Conservation (phyloP, 768 basidiomycete genomes). For the Tephrocybe sp. region DNA sequence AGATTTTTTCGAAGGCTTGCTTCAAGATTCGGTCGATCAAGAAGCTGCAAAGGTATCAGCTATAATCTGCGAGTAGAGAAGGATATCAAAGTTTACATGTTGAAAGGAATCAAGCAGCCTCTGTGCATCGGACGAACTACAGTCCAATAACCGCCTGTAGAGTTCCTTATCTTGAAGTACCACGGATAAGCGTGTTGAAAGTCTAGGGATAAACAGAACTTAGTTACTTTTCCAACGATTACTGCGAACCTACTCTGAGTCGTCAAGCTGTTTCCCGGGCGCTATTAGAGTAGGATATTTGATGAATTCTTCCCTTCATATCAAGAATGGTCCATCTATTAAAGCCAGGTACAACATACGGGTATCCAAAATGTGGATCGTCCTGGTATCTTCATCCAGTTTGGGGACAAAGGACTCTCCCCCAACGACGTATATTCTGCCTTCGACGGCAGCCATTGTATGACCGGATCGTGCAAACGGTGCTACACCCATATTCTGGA, state of each 20-base stretch:
- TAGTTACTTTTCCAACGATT: too few relatives aligned
- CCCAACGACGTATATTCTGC: constrained; percentile 90
- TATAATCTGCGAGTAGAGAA: background rate
- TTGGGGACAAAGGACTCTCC: constrained; percentile 60
- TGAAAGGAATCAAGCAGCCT: background rate
- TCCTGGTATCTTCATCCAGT: too few relatives aligned
- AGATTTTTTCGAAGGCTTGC: background rate
- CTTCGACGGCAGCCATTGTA: constrained; percentile 92
- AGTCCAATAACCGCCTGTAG: background rate
- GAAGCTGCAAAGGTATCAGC: background rate
- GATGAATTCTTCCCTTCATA: too few relatives aligned
- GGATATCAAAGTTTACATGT: background rate
- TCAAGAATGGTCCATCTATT: too few relatives aligned
- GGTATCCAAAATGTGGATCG: too few relatives aligned
- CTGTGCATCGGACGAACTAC: background rate
- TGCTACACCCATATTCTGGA: constrained; percentile 99
- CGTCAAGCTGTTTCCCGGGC: too few relatives aligned
- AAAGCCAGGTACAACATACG: too few relatives aligned
- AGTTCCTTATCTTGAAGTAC: background rate
- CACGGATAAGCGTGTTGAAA: too few relatives aligned
- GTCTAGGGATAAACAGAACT: too few relatives aligned
- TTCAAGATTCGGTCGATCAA: background rate
- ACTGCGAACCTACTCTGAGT: too few relatives aligned
- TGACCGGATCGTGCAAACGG: constrained; percentile 92
- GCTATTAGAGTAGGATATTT: too few relatives aligned